Percentiles rank a stretch among this genome's conserved stretches.
Evolutionary conservation across 1,284 basidiomycete species (phyloP).

Genomic region (Leccinum pachyderme): DNA sequence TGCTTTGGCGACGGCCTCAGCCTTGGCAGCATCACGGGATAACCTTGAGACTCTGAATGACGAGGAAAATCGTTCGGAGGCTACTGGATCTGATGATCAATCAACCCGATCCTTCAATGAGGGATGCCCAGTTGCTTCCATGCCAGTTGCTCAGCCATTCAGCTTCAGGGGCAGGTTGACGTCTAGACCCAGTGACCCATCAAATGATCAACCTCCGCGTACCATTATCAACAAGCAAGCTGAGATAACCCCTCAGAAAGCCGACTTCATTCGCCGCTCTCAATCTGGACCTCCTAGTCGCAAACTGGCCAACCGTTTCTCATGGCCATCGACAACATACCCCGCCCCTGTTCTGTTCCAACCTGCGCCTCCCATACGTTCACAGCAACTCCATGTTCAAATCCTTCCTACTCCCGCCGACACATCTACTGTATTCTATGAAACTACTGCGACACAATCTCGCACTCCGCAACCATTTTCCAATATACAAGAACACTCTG

Average conservation of each 20-base stretch:
- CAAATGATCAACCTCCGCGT: conserved; percentile 11
- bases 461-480: conserved; percentile 17
- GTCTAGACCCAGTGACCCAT: conserved; percentile 13
- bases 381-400: conserved; percentile 36
- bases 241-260: conserved; percentile 28
- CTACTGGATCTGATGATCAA: conserved; percentile 61
- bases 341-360: conserved; percentile 39
- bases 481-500: conserved; percentile 21
- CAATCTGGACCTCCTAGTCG: conserved; percentile 40
- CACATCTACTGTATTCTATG: conserved; percentile 58
- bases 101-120: conserved; percentile 64
- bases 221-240: conserved; percentile 23
- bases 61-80: conserved; percentile 57
- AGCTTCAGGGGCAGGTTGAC: conserved; percentile 27
- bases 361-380: conserved; percentile 38
- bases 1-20: conserved; percentile 64
- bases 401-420: conserved; percentile 29
- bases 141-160: conserved; percentile 15
- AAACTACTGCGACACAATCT: conserved; percentile 43
- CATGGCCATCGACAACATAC: conserved; percentile 36
- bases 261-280: conserved; percentile 41
- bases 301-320: conserved; percentile 33
- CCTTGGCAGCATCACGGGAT: conserved; percentile 55
- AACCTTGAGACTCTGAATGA: conserved; percentile 59
- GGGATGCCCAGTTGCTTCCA: conserved; percentile 25